phyloP scores from a whole-genome alignment of 2,329 filamentous ascomycete species.

The Hymenoscyphus linearis region DNA sequence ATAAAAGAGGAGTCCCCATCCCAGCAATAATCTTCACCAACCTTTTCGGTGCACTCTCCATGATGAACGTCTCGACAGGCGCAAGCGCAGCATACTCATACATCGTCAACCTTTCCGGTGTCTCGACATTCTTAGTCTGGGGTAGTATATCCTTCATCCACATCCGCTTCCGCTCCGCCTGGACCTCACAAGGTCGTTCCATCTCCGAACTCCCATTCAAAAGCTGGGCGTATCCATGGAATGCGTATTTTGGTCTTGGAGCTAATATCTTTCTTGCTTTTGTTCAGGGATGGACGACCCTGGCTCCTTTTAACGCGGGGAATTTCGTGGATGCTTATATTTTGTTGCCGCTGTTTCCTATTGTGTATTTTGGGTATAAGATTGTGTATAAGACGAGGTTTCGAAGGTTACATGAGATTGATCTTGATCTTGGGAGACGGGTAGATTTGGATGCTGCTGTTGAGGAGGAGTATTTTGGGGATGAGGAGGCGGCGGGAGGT shows the following conservation, averaged over 20 bases:
- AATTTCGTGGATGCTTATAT: conserved; percentile 62
- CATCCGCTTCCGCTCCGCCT: conserved; percentile 64
- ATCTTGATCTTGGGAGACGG: conserved; percentile 51
- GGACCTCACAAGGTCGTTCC: conserved; percentile 51
- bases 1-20: conserved; percentile 55
- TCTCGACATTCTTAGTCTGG: conserved; percentile 70
- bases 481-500: conserved; percentile 2
- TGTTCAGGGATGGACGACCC: conserved; percentile 56
- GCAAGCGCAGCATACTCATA: conserved; percentile 61
- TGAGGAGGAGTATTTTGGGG: conserved; percentile 7
- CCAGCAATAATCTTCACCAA: conserved; percentile 64
- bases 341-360: conserved; percentile 51
- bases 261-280: conserved; percentile 56
- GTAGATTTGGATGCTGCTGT: conserved; percentile 43
- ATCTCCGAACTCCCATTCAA: conserved; percentile 51
- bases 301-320: conserved; percentile 52
- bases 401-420: conserved; percentile 47
- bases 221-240: conserved; percentile 50
- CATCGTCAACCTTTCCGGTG: conserved; percentile 65
- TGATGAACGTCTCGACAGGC: conserved; percentile 68
- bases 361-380: conserved; percentile 54
- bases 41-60: conserved; percentile 62
- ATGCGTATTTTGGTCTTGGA: conserved; percentile 52
- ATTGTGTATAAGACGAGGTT: conserved; percentile 47
- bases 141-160: conserved; percentile 65